Evolutionary conservation across 75 land plant genomes (phyloP), one percentile per base, ranked within the genome.

Genomic region (Pseudotsuga menziesii): DNA sequence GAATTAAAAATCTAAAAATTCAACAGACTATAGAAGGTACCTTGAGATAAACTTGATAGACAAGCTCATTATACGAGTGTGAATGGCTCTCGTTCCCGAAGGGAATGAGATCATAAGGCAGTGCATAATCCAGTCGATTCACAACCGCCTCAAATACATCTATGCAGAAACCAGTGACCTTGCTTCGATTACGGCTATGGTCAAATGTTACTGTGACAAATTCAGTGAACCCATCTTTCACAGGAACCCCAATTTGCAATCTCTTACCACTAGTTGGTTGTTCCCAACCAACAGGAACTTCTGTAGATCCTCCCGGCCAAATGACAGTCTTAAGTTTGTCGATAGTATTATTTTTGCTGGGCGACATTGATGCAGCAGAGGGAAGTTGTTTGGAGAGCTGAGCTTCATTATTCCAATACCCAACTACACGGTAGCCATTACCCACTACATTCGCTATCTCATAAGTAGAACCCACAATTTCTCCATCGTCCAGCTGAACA

Each of bases 251-350:
- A 29, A 86, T 74, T 48, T 58, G 63, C 9, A 85, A 60, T 20
- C 54, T 66, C 67, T 74, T 66, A 20, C 75, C 87, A 72, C 72
- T 76, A 11, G 71, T 76, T 5, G 87, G 87, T 2, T 78, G 54
- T 17, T 60, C 74, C 87, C 83, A 81, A 5, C 83, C 83, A 39
- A 66, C 80, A 3, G 87, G 83, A 0, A 76, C 74, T 59, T 4
- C 76, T 66, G 75, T 36, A 12, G 29, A 22, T 3, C 64, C 84
- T 2, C 88, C 88, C 15, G 88, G 84, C 88, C 88, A 86, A 58
- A 79, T 72, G 16, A 82, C 58, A 35, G 59, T 7, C 54, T 29
- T 64, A 15, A 77, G 82, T 56, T 32, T 58, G 5, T 26, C 81
- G 61, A 25, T 39, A 16, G 14, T 8, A 29, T 57, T 73, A 3